phyloP scores from a whole-genome alignment of 208 protist species.

The Acanthamoeba sp. region DNA sequence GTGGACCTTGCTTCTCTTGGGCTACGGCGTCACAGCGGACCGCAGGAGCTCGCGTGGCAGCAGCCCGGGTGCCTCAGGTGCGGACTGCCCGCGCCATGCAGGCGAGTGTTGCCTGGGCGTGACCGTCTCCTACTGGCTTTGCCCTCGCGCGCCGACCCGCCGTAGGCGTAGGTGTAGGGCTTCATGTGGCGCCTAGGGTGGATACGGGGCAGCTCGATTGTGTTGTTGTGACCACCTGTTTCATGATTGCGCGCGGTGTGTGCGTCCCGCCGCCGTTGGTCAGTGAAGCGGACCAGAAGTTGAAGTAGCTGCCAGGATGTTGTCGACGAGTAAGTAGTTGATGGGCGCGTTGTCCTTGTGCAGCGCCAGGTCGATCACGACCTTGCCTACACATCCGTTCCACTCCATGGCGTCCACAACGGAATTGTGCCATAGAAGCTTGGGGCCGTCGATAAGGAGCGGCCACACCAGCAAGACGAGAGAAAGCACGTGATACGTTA shows the following conservation, averaged over 20 bases:
- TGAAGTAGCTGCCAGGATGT: background rate
- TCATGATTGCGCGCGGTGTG: background rate
- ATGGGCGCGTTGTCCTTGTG: background rate
- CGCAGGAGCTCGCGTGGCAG: no score
- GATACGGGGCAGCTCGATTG: slow-evolving; percentile 34
- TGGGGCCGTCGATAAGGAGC: background rate
- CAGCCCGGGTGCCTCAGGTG: no score
- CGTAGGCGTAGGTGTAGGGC: slow-evolving; percentile 2
- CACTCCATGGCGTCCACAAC: background rate
- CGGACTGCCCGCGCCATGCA: no score
- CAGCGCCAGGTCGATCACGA: background rate
- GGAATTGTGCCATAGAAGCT: slow-evolving; percentile 17
- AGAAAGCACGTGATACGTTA: no score
- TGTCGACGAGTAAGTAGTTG: background rate
- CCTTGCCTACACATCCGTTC: background rate
- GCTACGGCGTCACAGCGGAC: no score
- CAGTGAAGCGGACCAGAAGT: background rate
- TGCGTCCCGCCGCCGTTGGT: background rate
- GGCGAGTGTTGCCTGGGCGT: no score
- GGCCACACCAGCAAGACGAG: background rate
- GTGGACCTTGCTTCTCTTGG: no score
- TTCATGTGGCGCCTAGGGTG: background rate
- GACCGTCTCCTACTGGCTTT: no score
- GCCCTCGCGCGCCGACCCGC: background rate
- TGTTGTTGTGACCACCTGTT: background rate